phyloP scores from a whole-genome alignment of 2,329 filamentous ascomycete species.

The Colletotrichum sp. region DNA sequence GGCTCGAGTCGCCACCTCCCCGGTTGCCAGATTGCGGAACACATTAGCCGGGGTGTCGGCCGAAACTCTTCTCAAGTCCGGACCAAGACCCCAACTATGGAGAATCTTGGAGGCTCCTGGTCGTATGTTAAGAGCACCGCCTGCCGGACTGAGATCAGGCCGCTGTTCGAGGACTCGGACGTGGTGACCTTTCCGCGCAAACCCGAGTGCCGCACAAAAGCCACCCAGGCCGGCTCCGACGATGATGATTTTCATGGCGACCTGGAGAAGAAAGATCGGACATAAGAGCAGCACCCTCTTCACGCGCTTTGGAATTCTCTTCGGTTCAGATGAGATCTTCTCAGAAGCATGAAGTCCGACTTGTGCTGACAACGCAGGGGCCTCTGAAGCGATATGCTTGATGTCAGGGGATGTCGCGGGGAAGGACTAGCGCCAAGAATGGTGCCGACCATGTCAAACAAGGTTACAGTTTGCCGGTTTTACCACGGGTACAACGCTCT shows the following conservation, averaged over 20 bases:
- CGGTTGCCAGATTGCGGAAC: constrained; percentile 21
- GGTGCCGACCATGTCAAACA: not conserved
- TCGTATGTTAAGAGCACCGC: constrained; percentile 25
- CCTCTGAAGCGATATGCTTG: not conserved
- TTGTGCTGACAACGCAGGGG: not conserved
- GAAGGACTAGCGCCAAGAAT: not conserved
- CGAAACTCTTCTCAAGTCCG: not conserved
- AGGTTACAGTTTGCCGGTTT: not conserved
- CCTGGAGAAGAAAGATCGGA: too few relatives aligned
- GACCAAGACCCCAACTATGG: constrained; percentile 20
- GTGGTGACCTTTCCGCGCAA: constrained; percentile 19
- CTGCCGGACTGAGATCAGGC: constrained; percentile 11
- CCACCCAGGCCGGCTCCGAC: constrained; percentile 26
- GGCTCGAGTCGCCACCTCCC: constrained; percentile 13
- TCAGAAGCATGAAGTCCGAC: not conserved
- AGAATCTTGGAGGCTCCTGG: constrained; percentile 23
- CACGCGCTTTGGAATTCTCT: rapidly evolving
- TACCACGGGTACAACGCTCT: not conserved
- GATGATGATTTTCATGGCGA: constrained; percentile 24
- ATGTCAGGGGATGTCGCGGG: not conserved
- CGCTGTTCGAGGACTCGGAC: constrained; percentile 24
- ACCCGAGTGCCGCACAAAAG: constrained; percentile 23
- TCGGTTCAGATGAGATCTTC: not conserved
- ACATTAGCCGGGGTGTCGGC: not conserved
- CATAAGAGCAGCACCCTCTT: not conserved